Percentiles rank a stretch among this genome's conserved stretches.
Conservation (phyloP, 2,329 filamentous ascomycete species). For the Aspergillus pseudonomiae region DNA sequence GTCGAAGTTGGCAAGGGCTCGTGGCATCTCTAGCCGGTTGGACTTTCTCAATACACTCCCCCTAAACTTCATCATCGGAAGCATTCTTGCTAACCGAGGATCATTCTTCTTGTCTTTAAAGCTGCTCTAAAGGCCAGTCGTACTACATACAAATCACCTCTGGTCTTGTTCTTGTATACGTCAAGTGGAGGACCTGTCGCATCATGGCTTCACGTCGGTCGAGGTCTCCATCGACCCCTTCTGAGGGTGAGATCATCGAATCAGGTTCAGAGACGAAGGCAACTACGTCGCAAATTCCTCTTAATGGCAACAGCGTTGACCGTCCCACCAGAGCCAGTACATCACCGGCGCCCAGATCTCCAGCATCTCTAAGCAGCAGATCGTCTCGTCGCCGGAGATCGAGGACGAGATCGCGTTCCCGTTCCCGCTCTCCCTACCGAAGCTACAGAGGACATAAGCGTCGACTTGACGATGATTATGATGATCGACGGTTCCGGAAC, state of each 20-base stretch:
- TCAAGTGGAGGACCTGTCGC: conserved; percentile 7
- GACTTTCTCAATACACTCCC: conserved; percentile 44
- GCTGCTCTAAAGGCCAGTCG: conserved; percentile 27
- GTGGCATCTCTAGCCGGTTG: conserved; percentile 45
- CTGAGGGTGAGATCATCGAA: conserved; percentile 86
- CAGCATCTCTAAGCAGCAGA: conserved; percentile 49
- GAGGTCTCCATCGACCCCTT: conserved; percentile 66
- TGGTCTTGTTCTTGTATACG: not conserved
- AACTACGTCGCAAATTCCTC: conserved; percentile 76
- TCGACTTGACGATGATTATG: conserved; percentile 43
- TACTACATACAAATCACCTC: conserved; percentile 7
- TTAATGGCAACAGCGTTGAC: conserved; percentile 86
- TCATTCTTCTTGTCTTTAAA: conserved; percentile 25
- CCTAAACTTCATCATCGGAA: conserved; percentile 29
- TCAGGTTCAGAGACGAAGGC: conserved; percentile 75
- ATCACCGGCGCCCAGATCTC: conserved; percentile 51
- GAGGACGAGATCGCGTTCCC: conserved; percentile 36
- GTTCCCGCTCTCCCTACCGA: conserved; percentile 48
- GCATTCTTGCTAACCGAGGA: conserved; percentile 42
- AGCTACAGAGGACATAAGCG: conserved; percentile 46
- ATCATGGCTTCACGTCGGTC: conserved; percentile 54
- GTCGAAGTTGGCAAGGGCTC: conserved; percentile 26
- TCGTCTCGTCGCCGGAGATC: conserved; percentile 66
- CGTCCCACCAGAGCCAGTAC: conserved; percentile 78
- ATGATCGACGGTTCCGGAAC: conserved; percentile 37